Evolutionary conservation across 164 flowering plant species (phyloP).

Genomic region (Protea cynaroides): DNA sequence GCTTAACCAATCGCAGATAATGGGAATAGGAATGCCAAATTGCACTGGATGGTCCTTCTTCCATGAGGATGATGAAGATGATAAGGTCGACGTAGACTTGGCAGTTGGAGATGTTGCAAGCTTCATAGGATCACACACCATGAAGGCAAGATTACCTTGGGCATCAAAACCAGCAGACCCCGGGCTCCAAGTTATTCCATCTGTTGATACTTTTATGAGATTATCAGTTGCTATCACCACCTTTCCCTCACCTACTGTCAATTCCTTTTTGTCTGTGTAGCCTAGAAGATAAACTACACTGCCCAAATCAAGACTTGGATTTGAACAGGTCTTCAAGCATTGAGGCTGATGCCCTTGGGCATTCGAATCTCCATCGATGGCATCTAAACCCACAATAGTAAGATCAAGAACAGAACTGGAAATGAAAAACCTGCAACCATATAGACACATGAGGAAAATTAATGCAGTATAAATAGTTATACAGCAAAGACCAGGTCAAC

Average conservation of each 20-base stretch:
- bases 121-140: slow-evolving; percentile 99
- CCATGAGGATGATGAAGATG: slow-evolving; percentile 75
- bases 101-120: slow-evolving; percentile 89
- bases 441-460: not conserved
- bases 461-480: not conserved
- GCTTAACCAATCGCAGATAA: slow-evolving; percentile 88
- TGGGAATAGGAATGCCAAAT: slow-evolving; percentile 91
- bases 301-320: slow-evolving; percentile 76
- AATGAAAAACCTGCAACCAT: slow-evolving; percentile 74
- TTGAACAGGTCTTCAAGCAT: slow-evolving; percentile 69
- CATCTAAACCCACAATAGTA: slow-evolving; percentile 86
- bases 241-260: slow-evolving; percentile 86
- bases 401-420: slow-evolving; percentile 95
- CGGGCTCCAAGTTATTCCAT: slow-evolving; percentile 76
- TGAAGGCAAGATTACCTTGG: slow-evolving; percentile 95
- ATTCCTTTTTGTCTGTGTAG: slow-evolving; percentile 52
- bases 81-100: slow-evolving; percentile 67
- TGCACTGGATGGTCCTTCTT: slow-evolving; percentile 78
- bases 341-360: slow-evolving; percentile 65
- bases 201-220: slow-evolving; percentile 84
- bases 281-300: slow-evolving; percentile 77
- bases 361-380: slow-evolving; percentile 58
- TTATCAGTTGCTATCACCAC: slow-evolving; percentile 97
- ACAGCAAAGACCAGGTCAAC: not conserved
- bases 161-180: slow-evolving; percentile 96